Percentiles rank a stretch among this genome's conserved stretches.
Evolutionary conservation across 495 filamentous ascomycete species (phyloP).

Genomic region (Penicillium parvum): DNA sequence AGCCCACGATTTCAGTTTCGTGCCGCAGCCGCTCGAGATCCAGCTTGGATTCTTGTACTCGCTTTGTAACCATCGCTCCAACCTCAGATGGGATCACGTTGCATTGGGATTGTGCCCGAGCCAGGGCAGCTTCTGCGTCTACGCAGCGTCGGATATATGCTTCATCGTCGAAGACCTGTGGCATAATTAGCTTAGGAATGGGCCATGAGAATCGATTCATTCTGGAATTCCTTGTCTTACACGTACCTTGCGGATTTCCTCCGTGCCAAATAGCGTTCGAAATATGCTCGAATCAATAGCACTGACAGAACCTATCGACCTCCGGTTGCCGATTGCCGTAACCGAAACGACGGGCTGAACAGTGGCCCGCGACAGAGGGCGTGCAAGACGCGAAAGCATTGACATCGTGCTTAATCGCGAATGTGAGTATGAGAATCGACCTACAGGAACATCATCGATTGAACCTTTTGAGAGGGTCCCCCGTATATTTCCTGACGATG

Average conservation of each 20-base stretch:
- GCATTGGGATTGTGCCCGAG: slow-evolving; percentile 40
- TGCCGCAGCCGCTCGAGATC: slow-evolving; percentile 38
- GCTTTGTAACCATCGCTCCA: slow-evolving; percentile 34
- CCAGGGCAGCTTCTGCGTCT: slow-evolving; percentile 48
- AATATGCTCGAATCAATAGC: slow-evolving; percentile 50
- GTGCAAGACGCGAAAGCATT: not conserved
- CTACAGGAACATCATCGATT: not conserved
- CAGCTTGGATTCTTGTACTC: slow-evolving; percentile 25
- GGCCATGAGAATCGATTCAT: too few relatives aligned
- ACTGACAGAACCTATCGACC: slow-evolving; percentile 33
- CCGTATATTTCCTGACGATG: too few relatives aligned
- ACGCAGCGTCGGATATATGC: slow-evolving; percentile 46
- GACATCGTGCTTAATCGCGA: not conserved
- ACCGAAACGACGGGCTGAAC: slow-evolving; percentile 1
- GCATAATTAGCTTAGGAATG: slow-evolving; percentile 5
- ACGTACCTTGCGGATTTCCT: slow-evolving; percentile 44
- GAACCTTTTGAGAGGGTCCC: too few relatives aligned
- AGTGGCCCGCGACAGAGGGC: not conserved
- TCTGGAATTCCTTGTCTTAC: not conserved
- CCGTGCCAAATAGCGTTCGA: slow-evolving; percentile 46
- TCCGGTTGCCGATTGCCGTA: slow-evolving; percentile 1
- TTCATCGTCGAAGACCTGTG: slow-evolving; percentile 43
- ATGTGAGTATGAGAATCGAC: too few relatives aligned
- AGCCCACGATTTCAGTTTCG: slow-evolving; percentile 52
- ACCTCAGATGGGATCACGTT: slow-evolving; percentile 43